A percentile compares a stretch with the other conserved stretches of the same genome.
Evolutionary conservation across 345 rosid genomes (phyloP).

Genomic region (Kernera saxatilis): DNA sequence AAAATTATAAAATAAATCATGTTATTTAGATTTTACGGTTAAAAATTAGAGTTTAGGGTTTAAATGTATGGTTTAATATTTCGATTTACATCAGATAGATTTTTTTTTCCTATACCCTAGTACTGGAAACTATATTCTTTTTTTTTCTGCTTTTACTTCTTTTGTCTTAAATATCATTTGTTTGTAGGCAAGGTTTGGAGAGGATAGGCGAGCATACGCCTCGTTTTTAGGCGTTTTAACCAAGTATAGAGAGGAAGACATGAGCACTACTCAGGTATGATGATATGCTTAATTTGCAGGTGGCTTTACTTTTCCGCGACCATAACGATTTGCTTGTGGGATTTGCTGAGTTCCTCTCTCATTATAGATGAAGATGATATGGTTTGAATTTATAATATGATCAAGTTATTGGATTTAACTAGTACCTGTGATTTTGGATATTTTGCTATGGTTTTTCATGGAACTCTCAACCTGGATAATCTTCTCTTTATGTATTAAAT

Average conservation of each 20-base stretch:
- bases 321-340: slow-evolving; percentile 70
- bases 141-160: background rate
- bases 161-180: no score
- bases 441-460: no score
- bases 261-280: slow-evolving; percentile 40
- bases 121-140: background rate
- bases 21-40: background rate
- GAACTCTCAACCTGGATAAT: no score
- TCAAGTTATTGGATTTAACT: no score
- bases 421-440: no score
- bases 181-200: slow-evolving; percentile 63
- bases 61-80: no score
- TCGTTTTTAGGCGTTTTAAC: slow-evolving; percentile 73
- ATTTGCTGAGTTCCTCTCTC: slow-evolving; percentile 66
- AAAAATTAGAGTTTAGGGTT: background rate
- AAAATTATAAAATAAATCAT: background rate
- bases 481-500: no score
- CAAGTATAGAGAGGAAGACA: slow-evolving; percentile 62
- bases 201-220: slow-evolving; percentile 58
- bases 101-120: no score
- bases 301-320: slow-evolving; percentile 61
- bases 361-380: background rate
- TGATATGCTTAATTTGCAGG: slow-evolving; percentile 35
- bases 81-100: background rate
- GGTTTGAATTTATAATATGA: no score